Evolutionary conservation across 208 protist species (phyloP).

Genomic region (Wallacemonas rigidus): DNA sequence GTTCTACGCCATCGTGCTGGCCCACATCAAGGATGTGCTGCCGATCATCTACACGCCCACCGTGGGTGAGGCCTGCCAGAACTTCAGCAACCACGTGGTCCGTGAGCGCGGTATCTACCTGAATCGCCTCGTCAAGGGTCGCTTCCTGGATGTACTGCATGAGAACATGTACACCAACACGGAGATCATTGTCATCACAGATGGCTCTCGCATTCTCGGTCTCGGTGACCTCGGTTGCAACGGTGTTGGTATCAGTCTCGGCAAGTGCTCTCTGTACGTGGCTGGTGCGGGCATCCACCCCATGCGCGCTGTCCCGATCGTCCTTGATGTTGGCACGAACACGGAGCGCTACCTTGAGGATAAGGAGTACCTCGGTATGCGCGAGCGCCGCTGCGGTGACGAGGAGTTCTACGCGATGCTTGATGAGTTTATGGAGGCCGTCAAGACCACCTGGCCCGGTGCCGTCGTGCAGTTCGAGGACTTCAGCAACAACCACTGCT

Average conservation of each 20-base stretch:
- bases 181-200: conserved; percentile 96
- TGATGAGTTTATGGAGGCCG: conserved; percentile 92
- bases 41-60: conserved; percentile 92
- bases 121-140: conserved; percentile 68
- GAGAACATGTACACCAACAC: conserved; percentile 74
- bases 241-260: conserved; percentile 96
- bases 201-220: conserved; percentile 95
- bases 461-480: conserved; percentile 96
- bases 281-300: conserved; percentile 90
- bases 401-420: conserved; percentile 88
- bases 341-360: conserved; percentile 79
- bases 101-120: conserved; percentile 92
- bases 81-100: conserved; percentile 85
- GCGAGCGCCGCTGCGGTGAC: conserved; percentile 62
- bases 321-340: conserved; percentile 93
- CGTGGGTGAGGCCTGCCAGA: conserved; percentile 93
- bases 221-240: conserved; percentile 94
- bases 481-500: conserved; percentile 95
- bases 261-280: conserved; percentile 94
- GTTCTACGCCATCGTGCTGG: conserved; percentile 77
- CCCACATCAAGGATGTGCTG: conserved; percentile 70
- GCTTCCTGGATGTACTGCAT: conserved; percentile 79
- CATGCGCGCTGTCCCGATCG: conserved; percentile 81
- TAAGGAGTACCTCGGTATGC: conserved; percentile 84
- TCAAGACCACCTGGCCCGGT: conserved; percentile 79